A percentile compares a stretch with the other conserved stretches of the same genome.
Evolutionary conservation across 2,329 filamentous ascomycete genomes (phyloP).

Genomic region (Botrytis fragariae): DNA sequence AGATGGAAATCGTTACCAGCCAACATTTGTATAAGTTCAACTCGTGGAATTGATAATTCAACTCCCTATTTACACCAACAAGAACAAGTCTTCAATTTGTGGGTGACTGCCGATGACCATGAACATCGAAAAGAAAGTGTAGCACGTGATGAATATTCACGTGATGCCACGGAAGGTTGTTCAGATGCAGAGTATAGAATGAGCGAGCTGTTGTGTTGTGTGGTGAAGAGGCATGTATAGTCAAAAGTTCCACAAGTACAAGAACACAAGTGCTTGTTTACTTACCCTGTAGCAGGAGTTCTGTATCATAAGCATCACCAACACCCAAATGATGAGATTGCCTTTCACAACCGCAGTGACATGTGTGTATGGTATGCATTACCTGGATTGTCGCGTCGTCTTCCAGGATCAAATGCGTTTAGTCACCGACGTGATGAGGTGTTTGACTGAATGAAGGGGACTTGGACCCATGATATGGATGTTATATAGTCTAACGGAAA

Average conservation of each 20-base stretch:
- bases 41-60: background rate
- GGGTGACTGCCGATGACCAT: too few species aligned
- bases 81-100: background rate
- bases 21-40: background rate
- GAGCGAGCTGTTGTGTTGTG: background rate
- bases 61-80: background rate
- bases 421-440: background rate
- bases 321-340: background rate
- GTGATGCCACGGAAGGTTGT: background rate
- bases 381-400: background rate
- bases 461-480: background rate
- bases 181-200: too few species aligned
- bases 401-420: background rate
- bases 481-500: background rate
- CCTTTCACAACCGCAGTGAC: background rate
- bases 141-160: accelerated
- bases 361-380: background rate
- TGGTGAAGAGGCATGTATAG: background rate
- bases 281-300: background rate
- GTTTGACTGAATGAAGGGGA: background rate
- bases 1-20: background rate
- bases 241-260: background rate
- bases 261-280: background rate
- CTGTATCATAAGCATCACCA: background rate
- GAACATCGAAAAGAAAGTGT: too few species aligned